Evolutionary conservation across 1,284 basidiomycete species (phyloP).

Genomic region (Volvariella surrecta): DNA sequence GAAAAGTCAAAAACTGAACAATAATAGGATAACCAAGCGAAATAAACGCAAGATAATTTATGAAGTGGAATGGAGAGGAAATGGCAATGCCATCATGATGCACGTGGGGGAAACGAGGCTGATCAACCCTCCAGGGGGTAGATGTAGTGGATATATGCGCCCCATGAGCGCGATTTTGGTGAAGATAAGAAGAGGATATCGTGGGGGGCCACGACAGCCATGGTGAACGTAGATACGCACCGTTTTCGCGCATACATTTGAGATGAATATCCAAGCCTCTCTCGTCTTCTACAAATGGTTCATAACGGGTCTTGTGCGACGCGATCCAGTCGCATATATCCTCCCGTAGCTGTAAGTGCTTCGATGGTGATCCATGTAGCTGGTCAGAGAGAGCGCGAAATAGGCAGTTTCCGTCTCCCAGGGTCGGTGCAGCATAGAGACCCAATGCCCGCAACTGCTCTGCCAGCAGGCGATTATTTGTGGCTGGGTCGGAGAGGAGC

Average conservation of each 20-base stretch:
- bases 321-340: conserved; percentile 82
- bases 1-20: conserved; percentile 8
- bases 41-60: conserved; percentile 2
- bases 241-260: conserved; percentile 67
- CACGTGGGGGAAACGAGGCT: background rate
- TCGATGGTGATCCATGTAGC: conserved; percentile 67
- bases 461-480: conserved; percentile 56
- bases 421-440: conserved; percentile 68
- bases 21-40: conserved; percentile 4
- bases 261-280: conserved; percentile 66
- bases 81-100: background rate
- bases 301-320: conserved; percentile 63
- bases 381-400: conserved; percentile 80
- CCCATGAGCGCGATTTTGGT: background rate
- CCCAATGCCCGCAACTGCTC: conserved; percentile 66
- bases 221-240: conserved; percentile 29
- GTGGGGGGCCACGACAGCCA: background rate
- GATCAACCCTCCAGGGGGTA: background rate
- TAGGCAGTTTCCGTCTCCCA: conserved; percentile 85
- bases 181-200: conserved; percentile 4
- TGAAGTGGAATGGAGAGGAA: background rate
- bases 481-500: conserved; percentile 54
- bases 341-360: conserved; percentile 62
- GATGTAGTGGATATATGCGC: background rate
- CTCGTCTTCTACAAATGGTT: conserved; percentile 85